Percentiles rank a stretch among this genome's conserved stretches.
Conservation (phyloP, 164 flowering plant species). For the Sedum album region DNA sequence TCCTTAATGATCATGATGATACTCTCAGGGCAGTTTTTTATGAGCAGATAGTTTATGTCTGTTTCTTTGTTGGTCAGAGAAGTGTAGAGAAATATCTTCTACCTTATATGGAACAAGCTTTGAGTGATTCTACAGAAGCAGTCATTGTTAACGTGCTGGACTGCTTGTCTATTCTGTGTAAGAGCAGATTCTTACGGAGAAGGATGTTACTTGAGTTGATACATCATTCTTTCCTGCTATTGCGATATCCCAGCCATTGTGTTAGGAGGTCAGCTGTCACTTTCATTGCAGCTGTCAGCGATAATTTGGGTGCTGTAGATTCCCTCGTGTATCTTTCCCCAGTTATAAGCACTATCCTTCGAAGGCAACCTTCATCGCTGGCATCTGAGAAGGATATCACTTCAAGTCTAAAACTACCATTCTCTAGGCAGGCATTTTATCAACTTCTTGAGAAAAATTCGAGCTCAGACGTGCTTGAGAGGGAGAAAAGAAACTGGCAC, state of each 20-base stretch:
- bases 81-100: slow-evolving; percentile 97
- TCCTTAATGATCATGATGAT: slow-evolving; percentile 92
- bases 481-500: slow-evolving; percentile 98
- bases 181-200: slow-evolving; percentile 64
- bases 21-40: slow-evolving; percentile 84
- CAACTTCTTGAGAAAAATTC: slow-evolving; percentile 65
- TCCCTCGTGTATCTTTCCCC: slow-evolving; percentile 88
- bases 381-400: slow-evolving; percentile 69
- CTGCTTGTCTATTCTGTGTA: slow-evolving; percentile 77
- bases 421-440: slow-evolving; percentile 61
- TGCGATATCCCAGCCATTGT: slow-evolving; percentile 91
- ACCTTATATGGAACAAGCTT: slow-evolving; percentile 95
- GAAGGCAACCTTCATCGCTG: slow-evolving; percentile 84
- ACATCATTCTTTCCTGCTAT: slow-evolving; percentile 66
- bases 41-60: slow-evolving; percentile 77
- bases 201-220: slow-evolving; percentile 83
- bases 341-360: slow-evolving; percentile 70
- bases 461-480: slow-evolving; percentile 91
- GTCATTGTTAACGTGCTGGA: slow-evolving; percentile 89
- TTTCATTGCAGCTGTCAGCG: slow-evolving; percentile 83
- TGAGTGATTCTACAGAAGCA: slow-evolving; percentile 72
- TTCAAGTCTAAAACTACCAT: slow-evolving; percentile 82
- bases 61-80: slow-evolving; percentile 92
- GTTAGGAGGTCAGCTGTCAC: slow-evolving; percentile 76
- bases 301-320: slow-evolving; percentile 80